phyloP scores from a whole-genome alignment of 768 basidiomycete species.

The Tubosaeta sp. region DNA sequence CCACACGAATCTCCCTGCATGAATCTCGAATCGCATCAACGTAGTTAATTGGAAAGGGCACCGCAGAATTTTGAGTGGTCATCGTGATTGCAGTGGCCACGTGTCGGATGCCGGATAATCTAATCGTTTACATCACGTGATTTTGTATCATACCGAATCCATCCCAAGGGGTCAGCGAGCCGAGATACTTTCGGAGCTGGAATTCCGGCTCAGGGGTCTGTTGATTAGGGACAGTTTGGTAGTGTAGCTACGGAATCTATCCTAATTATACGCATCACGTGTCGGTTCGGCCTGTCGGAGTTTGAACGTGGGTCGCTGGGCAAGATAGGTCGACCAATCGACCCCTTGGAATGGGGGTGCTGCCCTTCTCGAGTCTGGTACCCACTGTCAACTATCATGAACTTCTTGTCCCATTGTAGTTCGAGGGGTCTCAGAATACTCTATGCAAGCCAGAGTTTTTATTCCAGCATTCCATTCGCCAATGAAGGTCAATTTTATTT shows the following conservation, averaged over 20 bases:
- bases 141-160: not conserved
- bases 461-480: constrained; percentile 9
- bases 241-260: too few relatives aligned
- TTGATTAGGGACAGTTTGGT: too few relatives aligned
- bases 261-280: too few relatives aligned
- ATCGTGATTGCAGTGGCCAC: constrained; percentile 3
- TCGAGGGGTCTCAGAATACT: constrained; percentile 8
- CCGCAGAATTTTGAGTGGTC: constrained; percentile 21
- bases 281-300: too few relatives aligned
- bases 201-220: too few relatives aligned
- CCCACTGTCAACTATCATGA: constrained; percentile 9
- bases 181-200: too few relatives aligned
- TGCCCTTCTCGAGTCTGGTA: not conserved
- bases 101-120: not conserved
- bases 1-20: constrained; percentile 42
- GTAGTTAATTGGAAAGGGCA: constrained; percentile 45
- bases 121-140: constrained; percentile 17
- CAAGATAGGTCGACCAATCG: too few relatives aligned
- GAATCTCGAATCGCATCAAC: constrained; percentile 52
- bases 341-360: too few relatives aligned
- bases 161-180: too few relatives aligned
- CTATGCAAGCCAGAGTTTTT: constrained; percentile 4
- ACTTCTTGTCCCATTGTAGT: constrained; percentile 5
- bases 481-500: constrained; percentile 19
- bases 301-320: too few relatives aligned